Percentiles rank a stretch among this genome's conserved stretches.
These are phyloP conservation scores for Trypanosoma rangeli DNA, from an alignment of 208 protist species.

Conservation along the genomic window DNA sequence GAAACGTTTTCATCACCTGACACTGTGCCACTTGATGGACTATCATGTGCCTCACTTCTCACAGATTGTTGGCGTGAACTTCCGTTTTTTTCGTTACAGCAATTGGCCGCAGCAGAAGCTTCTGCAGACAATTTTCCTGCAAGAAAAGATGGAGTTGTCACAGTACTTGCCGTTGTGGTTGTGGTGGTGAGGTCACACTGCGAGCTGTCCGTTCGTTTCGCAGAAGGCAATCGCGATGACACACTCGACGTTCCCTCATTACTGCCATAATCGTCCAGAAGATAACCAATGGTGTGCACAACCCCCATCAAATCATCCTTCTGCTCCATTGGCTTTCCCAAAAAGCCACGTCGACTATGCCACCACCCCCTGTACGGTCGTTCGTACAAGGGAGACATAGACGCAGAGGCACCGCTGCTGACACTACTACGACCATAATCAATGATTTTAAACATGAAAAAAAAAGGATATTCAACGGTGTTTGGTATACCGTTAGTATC, in stretches of 20 bases:
- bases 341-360: constrained; percentile 36
- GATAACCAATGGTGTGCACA: constrained; percentile 34
- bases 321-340: constrained; percentile 36
- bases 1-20: background rate
- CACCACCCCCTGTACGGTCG: constrained; percentile 41
- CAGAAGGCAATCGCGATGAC: constrained; percentile 4
- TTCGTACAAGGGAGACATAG: constrained; percentile 19
- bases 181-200: background rate
- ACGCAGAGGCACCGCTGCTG: background rate
- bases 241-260: background rate
- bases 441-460: constrained; percentile 37
- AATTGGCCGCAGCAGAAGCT: background rate
- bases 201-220: background rate
- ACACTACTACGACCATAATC: constrained; percentile 33
- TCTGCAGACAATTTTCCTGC: background rate
- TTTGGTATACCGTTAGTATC: background rate
- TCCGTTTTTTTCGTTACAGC: background rate
- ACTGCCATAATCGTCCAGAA: constrained; percentile 32
- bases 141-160: background rate
- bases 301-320: constrained; percentile 46
- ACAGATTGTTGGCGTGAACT: background rate
- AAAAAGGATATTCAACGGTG: background rate
- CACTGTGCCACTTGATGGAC: background rate
- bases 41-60: background rate
- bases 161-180: background rate